A percentile compares a stretch with the other conserved stretches of the same genome.
Evolutionary conservation across 441 rosid species (phyloP).

Genomic region (Mallotus repandus): DNA sequence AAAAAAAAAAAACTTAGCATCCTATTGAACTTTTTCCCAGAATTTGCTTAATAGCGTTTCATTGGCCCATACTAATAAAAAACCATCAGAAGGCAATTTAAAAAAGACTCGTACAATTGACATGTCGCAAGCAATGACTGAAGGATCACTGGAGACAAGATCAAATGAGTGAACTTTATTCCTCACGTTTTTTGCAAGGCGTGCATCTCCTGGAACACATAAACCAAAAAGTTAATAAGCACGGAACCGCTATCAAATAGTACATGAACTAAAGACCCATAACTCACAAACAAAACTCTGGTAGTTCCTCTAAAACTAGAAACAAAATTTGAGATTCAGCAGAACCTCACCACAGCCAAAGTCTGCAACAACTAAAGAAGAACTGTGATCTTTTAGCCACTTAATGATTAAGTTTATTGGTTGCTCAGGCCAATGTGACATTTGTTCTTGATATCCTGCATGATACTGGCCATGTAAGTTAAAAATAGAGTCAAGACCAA

Average conservation of each 20-base stretch:
- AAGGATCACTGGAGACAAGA: slow-evolving; percentile 77
- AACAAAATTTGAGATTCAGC: slow-evolving; percentile 11
- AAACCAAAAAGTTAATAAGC: slow-evolving; percentile 18
- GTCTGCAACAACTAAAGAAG: slow-evolving; percentile 85
- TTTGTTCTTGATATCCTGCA: slow-evolving; percentile 90
- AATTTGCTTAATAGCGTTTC: background rate
- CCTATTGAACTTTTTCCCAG: too few species aligned
- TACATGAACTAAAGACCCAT: background rate
- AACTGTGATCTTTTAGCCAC: slow-evolving; percentile 60
- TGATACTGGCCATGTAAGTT: slow-evolving; percentile 62
- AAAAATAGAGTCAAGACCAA: slow-evolving; percentile 19
- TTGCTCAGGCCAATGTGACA: slow-evolving; percentile 92
- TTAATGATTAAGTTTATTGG: slow-evolving; percentile 70
- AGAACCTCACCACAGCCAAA: slow-evolving; percentile 87
- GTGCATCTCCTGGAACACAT: slow-evolving; percentile 72
- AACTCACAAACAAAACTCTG: background rate
- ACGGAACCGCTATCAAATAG: background rate
- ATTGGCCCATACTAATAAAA: background rate
- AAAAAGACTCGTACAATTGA: slow-evolving; percentile 49
- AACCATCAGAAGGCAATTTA: background rate
- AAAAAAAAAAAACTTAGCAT: too few species aligned
- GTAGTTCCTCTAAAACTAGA: background rate
- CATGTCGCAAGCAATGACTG: slow-evolving; percentile 89
- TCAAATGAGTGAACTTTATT: slow-evolving; percentile 87
- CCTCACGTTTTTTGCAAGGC: slow-evolving; percentile 71